Base-by-base conservation (phyloP, 2,329 filamentous ascomycete genomes). In the Diatrype stigma region DNA sequence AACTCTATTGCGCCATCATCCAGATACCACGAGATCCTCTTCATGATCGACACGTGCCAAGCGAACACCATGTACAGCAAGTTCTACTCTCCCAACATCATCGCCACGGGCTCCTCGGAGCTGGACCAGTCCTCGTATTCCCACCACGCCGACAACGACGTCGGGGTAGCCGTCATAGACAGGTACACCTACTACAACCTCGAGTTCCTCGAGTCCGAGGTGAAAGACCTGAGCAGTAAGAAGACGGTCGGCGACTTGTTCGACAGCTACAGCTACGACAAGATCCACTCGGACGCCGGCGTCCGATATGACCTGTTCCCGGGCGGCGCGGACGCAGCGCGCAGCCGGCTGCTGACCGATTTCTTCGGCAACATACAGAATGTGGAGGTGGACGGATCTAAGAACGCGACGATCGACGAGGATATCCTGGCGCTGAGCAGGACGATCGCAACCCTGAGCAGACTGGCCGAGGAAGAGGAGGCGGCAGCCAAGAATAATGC, bases 21-120 rank as follows among this genome's bases (percentile, higher is more conserved):
- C 57, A 88, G 86, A 67, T 99, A 97, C 71, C 90, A 97, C 69
- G 94, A 99, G 72, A 85, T 99, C 60, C 82, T 99, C 51, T 99
- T 99, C 77, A 99, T 99, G 94, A 99, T 99, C 72, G 94, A 99
- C 70, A 99, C 94, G 0, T 99, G 94, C 74, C 94, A 99, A 74
- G 94, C 94, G 50, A 99, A 99, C 70, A 99, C 94, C 30, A 96
- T 99, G 91, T 99, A 96, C 74, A 93, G 86, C 67, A 93, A 96
- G 63, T 90, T 99, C 65, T 99, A 99, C 76, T 96, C 91, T 5
- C 93, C 93, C 45, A 97, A 97, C 65, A 96, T 99, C 63, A 91
- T 99, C 63, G 94, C 94, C 0, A 99, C 95, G 0, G 94, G 94
- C n/a, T 96, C 90, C 30, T 95, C 89, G 3, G 91, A 94, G 68